These are phyloP conservation scores for Yamadazyma trypodendri DNA, from an alignment of 1,139 yeast species.

Conservation along the genomic window DNA sequence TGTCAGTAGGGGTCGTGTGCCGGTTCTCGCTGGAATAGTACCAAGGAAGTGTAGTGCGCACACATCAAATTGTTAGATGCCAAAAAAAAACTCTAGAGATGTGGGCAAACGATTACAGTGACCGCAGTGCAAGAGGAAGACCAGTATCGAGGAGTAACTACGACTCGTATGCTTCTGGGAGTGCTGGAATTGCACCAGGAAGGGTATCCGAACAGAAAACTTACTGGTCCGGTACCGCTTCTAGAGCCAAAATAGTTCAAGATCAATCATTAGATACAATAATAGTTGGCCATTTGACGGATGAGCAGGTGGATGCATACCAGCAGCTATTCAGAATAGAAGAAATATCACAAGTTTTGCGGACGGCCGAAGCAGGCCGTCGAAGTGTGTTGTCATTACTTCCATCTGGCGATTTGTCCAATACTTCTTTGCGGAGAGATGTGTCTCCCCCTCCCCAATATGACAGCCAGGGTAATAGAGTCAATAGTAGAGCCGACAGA, in stretches of 20 bases:
- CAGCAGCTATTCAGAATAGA: constrained; percentile 74
- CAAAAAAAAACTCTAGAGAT: constrained; percentile 6
- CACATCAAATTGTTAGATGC: neutral
- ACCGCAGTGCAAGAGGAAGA: constrained; percentile 9
- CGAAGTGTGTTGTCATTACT: constrained; percentile 39
- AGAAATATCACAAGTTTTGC: constrained; percentile 54
- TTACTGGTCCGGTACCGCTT: constrained; percentile 46
- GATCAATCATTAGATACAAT: constrained; percentile 37
- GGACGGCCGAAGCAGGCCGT: constrained; percentile 53
- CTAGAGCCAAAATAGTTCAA: constrained; percentile 32
- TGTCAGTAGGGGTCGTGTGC: too few relatives aligned
- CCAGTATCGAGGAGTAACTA: constrained; percentile 1
- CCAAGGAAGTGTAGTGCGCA: too few relatives aligned
- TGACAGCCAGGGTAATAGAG: constrained; percentile 78
- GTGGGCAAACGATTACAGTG: constrained; percentile 3
- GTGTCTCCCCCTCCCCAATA: constrained; percentile 95
- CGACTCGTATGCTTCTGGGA: constrained; percentile 5
- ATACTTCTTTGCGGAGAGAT: constrained; percentile 48
- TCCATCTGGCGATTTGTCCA: constrained; percentile 31
- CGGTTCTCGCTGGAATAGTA: too few relatives aligned
- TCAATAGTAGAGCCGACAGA: constrained; percentile 77
- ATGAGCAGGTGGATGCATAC: constrained; percentile 83
- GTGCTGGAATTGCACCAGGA: neutral
- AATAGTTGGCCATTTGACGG: constrained; percentile 59
- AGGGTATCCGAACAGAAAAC: constrained; percentile 18